Base-by-base conservation (phyloP, 768 basidiomycete species). In the Podaxis sp. region DNA sequence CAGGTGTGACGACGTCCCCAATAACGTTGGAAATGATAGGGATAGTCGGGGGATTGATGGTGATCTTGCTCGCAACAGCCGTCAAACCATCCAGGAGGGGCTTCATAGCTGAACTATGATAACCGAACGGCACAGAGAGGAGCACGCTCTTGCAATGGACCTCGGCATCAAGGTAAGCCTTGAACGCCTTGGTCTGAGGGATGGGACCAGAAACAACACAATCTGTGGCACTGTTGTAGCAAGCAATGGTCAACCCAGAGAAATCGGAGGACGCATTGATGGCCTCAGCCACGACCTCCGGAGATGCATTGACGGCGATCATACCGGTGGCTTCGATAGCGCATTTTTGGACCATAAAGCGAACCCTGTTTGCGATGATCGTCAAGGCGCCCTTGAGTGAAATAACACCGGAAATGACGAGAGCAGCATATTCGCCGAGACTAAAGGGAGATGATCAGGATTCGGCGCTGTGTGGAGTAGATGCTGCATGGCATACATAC, bases 401-500 rank as follows among this genome's bases (percentile, higher is more conserved):
- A 13, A 92, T 66, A 1, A 89, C 83, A 0, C 77, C 82, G 0
- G 89, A 84, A n/a, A 80, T 74, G 17, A 86, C 85, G 43, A 91
- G 79, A 9, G 87, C 90, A 7, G 85, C 85, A 59, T 89, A 91
- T 75, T 92, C 90, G 43, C 90, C 90, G 17, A 92, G 78, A 71
- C 90, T 92, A 33, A 33, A 9, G 63, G 54, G 27, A 47, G 17
- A 22, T 19, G 5, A n/a, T 17, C 54, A 27, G 68, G 33, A 22
- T 17, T 55, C 29, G 41, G 37, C 15, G 24, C 17, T 19, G 47
- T n/a, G 46, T 46, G 27, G 22, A 63, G 22, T 17, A 46, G n/a
- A 15, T 19, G 46, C 15, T 37, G 19, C 12, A 11, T 2, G 29
- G 36, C 22, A 52, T 36, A n/a, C 57, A 27, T 36, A 90, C 90